A percentile compares a stretch with the other conserved stretches of the same genome.
Conservation (phyloP, 73 alveolate genomes). For the Breviolum minutum region DNA sequence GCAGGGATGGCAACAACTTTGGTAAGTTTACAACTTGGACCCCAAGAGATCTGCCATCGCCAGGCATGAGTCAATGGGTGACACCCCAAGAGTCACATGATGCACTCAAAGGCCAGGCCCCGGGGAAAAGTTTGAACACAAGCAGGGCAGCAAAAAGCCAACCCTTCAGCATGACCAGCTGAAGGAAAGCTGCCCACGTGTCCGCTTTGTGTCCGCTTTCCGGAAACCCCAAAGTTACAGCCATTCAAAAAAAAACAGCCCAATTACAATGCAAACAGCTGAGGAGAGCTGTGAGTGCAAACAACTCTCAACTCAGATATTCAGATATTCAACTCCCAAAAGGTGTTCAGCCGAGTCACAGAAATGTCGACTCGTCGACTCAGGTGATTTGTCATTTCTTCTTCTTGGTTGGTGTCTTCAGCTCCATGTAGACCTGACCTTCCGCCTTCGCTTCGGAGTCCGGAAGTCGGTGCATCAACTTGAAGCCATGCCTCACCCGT, state of each 20-base stretch:
- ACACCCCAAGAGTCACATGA: background rate
- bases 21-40: no score
- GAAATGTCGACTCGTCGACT: background rate
- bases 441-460: slow-evolving; percentile 74
- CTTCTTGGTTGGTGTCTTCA: slow-evolving; percentile 71
- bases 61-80: slow-evolving; percentile 24
- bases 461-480: slow-evolving; percentile 59
- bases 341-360: background rate
- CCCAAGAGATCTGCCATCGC: background rate
- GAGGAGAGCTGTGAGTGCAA: background rate
- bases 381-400: background rate
- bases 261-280: slow-evolving; percentile 33
- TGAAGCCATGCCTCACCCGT: slow-evolving; percentile 34
- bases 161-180: background rate
- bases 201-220: slow-evolving; percentile 31
- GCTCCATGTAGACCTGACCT: slow-evolving; percentile 78
- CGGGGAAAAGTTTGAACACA: background rate
- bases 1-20: no score
- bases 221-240: background rate
- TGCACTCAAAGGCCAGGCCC: background rate
- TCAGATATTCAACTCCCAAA: background rate
- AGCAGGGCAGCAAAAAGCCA: slow-evolving; percentile 44
- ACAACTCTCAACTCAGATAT: background rate
- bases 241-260: background rate
- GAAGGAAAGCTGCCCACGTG: background rate